Base-by-base conservation (phyloP, 495 filamentous ascomycete genomes). In the Venustampulla echinocandica region DNA sequence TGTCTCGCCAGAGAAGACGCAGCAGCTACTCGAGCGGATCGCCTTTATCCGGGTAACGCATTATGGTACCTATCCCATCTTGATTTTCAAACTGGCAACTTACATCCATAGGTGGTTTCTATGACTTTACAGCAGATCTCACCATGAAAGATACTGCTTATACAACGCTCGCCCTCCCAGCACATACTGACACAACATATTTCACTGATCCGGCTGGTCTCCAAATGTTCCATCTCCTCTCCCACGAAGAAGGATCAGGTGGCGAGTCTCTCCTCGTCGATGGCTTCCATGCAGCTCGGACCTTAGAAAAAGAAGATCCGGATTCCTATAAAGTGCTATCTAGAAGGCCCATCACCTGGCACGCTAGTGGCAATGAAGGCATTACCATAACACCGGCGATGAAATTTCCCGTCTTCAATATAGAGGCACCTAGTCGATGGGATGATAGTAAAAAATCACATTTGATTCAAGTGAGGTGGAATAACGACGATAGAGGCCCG, bases 141-240 rank as follows among this genome's bases (percentile, higher is more conserved):
- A 77, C 85, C 18, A 82, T 76, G 58, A 90, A 87, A 60, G 90
- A 97, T 58, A 94, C 83, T 4, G 90, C 90, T n/a, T 97, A 95
- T 63, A 95, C 90, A 11, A 82, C 75, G 47, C 68, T 90, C 42
- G 74, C 76, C 5, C 70, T 97, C 0, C 72, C 71, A 19, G 79
- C 80, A 6, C 90, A 97, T 59, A 96, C 90, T 3, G 90, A 97
- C 64, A 95, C 76, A 18, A 93, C 89, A 27, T 97, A 97, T 62
- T 96, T 95, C 63, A 82, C 79, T 10, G 88, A 95, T 35, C 90
- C 90, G 0, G 80, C 85, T 10, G 86, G 90, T 20, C 74, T 97
- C 13, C 90, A 97, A 56, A 71, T 89, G 4, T 92, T 97, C 61
- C 90, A 97, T 53, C 67, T 95, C 3, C 75, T 97, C 10, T 86